Evolutionary conservation across 371 early-diverging fungal species (phyloP), one percentile per base, ranked within the genome.

Genomic region (Syncephalastrum contaminatum): DNA sequence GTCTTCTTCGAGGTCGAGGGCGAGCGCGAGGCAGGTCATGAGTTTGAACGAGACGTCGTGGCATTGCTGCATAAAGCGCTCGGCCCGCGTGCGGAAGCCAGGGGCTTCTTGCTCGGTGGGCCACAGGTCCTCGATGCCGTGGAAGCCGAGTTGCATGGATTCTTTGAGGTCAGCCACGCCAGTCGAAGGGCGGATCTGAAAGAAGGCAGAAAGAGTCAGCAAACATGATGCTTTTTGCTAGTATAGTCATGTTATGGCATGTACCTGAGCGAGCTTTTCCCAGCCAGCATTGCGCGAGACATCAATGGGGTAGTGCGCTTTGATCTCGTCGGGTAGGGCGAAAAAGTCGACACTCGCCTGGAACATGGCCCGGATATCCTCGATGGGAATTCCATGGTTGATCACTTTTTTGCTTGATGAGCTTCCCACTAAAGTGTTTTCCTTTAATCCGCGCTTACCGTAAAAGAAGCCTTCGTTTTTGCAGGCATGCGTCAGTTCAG

Each of bases 161-260:
- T 70, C 70, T 50, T 70, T 70, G 15, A 70, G 52, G 43, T 70
- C 70, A 13, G 67, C 64, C 22, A 70, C 63, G 40, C 70, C 70
- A 12, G 70, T 70, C 2, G 64, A 64, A 14, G 70, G 70, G 4
- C 70, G 60, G 22, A 70, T 62, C 59, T 63, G 40, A 13, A 5
- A 18, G 25, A 30, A 55, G 24, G 27, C 41, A 21, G 10, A 45
- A 45, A 6, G 14, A 45, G 25, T 25, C 25, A 25, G 19, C 2
- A 1, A 40, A 36, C 30, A 27, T 13, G 4, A 14, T 22, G 20
- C 4, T 8, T 10, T 22, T 21, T 13, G 30, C 15, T n/a, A n/a
- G n/a, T n/a, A n/a, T n/a, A n/a, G n/a, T n/a, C n/a, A n/a, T n/a
- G n/a, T n/a, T n/a, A n/a, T n/a, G n/a, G n/a, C n/a, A 30, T 41